A percentile compares a stretch with the other conserved stretches of the same genome.
These are phyloP conservation scores for Gossypium rotundifolium DNA, from an alignment of 345 rosid genomes.

Conservation along the genomic window DNA sequence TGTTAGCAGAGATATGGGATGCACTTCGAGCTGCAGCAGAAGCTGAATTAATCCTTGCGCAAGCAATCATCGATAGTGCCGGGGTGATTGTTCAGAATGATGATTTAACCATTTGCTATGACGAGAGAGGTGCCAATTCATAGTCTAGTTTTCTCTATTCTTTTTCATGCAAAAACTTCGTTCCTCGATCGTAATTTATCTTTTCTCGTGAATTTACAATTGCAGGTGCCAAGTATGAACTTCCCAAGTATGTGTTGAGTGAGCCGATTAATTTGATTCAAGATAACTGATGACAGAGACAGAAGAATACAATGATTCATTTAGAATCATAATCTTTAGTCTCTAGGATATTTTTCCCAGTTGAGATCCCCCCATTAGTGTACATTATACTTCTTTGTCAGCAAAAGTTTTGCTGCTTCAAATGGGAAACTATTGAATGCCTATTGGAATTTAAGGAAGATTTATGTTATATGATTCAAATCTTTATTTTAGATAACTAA, in stretches of 20 bases:
- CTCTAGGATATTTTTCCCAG: background rate
- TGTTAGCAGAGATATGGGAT: slow-evolving; percentile 75
- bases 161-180: background rate
- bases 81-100: slow-evolving; percentile 77
- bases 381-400: background rate
- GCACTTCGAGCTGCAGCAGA: slow-evolving; percentile 91
- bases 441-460: background rate
- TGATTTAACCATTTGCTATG: slow-evolving; percentile 77
- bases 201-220: background rate
- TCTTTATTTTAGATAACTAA: background rate
- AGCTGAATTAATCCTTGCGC: slow-evolving; percentile 65
- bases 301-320: slow-evolving; percentile 9
- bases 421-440: too few species aligned
- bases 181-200: background rate
- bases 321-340: slow-evolving; percentile 4
- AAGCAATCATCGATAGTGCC: slow-evolving; percentile 78
- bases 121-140: slow-evolving; percentile 66
- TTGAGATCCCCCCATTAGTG: background rate
- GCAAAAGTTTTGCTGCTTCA: background rate
- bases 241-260: slow-evolving; percentile 83
- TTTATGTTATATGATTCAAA: background rate
- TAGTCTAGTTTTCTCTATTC: background rate
- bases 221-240: slow-evolving; percentile 91
- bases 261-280: slow-evolving; percentile 70
- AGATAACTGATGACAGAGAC: slow-evolving; percentile 20